These are phyloP conservation scores for Geotrichum restrictum DNA, from an alignment of 1,139 yeast species.

Conservation along the genomic window DNA sequence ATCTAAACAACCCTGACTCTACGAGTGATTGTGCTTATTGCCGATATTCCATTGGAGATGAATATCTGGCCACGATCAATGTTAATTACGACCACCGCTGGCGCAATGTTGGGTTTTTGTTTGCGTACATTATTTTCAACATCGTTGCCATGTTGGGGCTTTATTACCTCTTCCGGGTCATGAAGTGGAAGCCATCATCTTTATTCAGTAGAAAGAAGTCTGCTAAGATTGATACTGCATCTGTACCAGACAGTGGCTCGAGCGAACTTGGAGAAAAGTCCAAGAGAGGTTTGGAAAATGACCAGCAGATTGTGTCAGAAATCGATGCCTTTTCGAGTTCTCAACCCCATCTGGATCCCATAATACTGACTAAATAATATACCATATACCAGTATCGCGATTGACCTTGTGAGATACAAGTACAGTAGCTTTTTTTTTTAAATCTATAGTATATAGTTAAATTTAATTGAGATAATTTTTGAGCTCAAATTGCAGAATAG, in stretches of 20 bases:
- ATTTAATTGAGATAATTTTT: too few relatives aligned
- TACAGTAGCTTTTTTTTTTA: too few relatives aligned
- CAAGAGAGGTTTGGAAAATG: not conserved
- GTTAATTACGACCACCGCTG: slow-evolving; percentile 49
- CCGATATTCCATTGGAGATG: slow-evolving; percentile 49
- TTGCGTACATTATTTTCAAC: slow-evolving; percentile 48
- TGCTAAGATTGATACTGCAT: not conserved
- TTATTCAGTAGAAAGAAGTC: slow-evolving; percentile 27
- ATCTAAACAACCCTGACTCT: slow-evolving; percentile 50
- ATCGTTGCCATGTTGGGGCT: slow-evolving; percentile 43
- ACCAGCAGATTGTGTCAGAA: not conserved
- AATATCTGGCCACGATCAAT: slow-evolving; percentile 46
- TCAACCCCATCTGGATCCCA: not conserved
- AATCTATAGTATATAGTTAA: too few relatives aligned
- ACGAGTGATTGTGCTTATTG: slow-evolving; percentile 58
- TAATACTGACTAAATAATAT: not conserved
- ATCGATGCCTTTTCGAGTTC: too few relatives aligned
- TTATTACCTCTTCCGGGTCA: slow-evolving; percentile 37
- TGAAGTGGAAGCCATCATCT: slow-evolving; percentile 43
- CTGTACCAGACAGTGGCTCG: not conserved
- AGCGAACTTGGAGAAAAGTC: not conserved
- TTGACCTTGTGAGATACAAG: too few relatives aligned
- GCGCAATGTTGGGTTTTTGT: slow-evolving; percentile 55
- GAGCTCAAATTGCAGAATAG: too few relatives aligned
- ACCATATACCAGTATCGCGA: too few relatives aligned